Evolutionary conservation across 2,329 filamentous ascomycete genomes (phyloP), one percentile per base, ranked within the genome.

Genomic region (Peltaster fructicola): DNA sequence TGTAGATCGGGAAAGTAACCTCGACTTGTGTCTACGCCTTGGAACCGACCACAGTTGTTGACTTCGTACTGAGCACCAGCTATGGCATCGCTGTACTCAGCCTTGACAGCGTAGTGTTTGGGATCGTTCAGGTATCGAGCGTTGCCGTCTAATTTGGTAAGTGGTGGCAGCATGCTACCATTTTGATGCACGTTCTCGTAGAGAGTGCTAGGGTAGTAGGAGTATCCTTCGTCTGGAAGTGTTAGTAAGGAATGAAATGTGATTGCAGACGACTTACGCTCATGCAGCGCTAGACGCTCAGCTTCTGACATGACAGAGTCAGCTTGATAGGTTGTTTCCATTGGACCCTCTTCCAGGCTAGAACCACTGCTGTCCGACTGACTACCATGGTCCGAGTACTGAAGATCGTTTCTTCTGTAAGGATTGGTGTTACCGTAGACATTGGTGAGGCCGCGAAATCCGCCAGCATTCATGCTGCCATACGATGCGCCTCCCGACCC

Each of bases 191-290:
- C 38, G 4, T 36, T 43, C 24, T 60, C 54, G 36, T 57, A 58
- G 16, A 60, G 44, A 2, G 56, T 42, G 3, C 44, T 41, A 1
- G 56, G 54, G 17, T 52, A 57, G 40, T 61, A 61, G n/a, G 52
- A 51, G 34, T 61, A 61, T 8, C 53, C 53, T 11, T 53, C 47
- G n/a, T n/a, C n/a, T n/a, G n/a, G n/a, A n/a, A n/a, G n/a, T n/a
- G n/a, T n/a, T n/a, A n/a, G 17, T 44, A 48, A n/a, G n/a, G n/a
- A n/a, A n/a, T n/a, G n/a, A n/a, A n/a, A n/a, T n/a, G n/a, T n/a
- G n/a, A n/a, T n/a, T n/a, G n/a, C n/a, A n/a, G n/a, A n/a, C n/a
- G n/a, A n/a, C n/a, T n/a, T n/a, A 6, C 43, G 35, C 9, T 36
- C 39, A 13, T 57, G 53, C 20, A 56, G 53, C 30, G 51, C 44